A percentile compares a stretch with the other conserved stretches of the same genome.
phyloP scores from a whole-genome alignment of 2,329 filamentous ascomycete genomes.

The Scedosporium apiospermum region DNA sequence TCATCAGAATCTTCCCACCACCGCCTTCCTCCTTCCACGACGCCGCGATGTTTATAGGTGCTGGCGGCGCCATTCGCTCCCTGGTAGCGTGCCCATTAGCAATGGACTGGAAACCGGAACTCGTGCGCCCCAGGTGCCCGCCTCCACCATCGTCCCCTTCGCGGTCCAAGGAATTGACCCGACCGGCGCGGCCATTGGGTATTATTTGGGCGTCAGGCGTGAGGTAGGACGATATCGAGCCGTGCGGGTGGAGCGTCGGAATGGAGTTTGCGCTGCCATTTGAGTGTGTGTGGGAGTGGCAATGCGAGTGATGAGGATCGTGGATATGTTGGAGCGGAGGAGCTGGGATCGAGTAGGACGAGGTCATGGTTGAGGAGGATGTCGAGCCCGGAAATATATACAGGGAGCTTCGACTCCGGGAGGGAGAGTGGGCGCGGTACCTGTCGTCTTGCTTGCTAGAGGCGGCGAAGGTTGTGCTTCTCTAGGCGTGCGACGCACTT shows the following conservation, averaged over 20 bases:
- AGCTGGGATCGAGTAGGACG: constrained; percentile 44
- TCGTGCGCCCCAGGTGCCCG: background rate
- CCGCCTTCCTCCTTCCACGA: background rate
- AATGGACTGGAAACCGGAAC: background rate
- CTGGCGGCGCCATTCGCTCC: background rate
- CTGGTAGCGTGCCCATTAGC: background rate
- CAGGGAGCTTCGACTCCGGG: background rate
- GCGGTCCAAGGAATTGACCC: background rate
- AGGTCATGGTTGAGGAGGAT: constrained; percentile 29
- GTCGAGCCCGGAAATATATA: background rate
- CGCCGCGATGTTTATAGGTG: constrained; percentile 1
- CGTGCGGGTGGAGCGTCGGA: background rate
- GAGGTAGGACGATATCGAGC: constrained; percentile 1
- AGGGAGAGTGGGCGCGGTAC: background rate
- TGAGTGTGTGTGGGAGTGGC: constrained; percentile 1
- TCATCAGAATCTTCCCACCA: constrained; percentile 3
- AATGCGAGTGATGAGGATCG: constrained; percentile 14
- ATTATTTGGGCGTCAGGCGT: background rate
- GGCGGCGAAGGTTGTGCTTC: background rate
- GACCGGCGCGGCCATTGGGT: background rate
- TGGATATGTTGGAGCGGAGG: constrained; percentile 39
- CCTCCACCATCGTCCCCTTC: background rate
- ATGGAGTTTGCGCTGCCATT: background rate
- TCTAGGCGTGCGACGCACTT: background rate
- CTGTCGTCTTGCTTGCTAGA: background rate